A percentile compares a stretch with the other conserved stretches of the same genome.
phyloP scores from a whole-genome alignment of 139 green algal species.

The Gonium pectorale region DNA sequence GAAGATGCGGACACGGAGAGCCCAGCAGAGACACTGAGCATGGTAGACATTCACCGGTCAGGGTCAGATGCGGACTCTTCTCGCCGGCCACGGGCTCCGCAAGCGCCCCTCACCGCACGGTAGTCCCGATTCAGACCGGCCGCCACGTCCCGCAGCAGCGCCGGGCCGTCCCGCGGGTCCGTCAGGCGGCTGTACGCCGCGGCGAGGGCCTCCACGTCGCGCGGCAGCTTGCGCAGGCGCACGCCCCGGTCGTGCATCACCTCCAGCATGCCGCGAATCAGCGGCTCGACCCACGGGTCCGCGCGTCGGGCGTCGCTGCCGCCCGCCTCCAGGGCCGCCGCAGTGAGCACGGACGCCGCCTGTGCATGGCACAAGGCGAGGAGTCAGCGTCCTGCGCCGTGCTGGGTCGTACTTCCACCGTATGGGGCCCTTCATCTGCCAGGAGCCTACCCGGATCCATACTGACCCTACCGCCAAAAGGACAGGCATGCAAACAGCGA shows the following conservation, averaged over 20 bases:
- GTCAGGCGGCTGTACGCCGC: slow-evolving; percentile 28
- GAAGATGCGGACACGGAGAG: too few species aligned
- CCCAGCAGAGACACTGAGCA: too few species aligned
- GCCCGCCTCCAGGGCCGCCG: background rate
- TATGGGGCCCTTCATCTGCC: too few species aligned
- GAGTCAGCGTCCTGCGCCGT: too few species aligned
- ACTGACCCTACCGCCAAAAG: too few species aligned
- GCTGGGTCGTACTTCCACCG: too few species aligned
- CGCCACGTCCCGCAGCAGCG: slow-evolving; percentile 36
- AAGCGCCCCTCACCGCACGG: background rate
- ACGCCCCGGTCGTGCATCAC: slow-evolving; percentile 37
- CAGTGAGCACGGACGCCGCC: background rate
- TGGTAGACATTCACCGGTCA: too few species aligned
- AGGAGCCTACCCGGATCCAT: too few species aligned
- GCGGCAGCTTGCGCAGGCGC: slow-evolving; percentile 7
- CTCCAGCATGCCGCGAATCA: slow-evolving; percentile 39
- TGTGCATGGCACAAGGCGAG: too few species aligned
- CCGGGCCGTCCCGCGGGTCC: background rate
- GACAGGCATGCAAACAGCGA: too few species aligned
- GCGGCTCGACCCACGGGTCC: slow-evolving; percentile 15
- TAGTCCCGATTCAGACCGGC: slow-evolving; percentile 27
- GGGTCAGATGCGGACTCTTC: too few species aligned
- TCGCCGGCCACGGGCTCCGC: too few species aligned
- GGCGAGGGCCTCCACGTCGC: slow-evolving; percentile 25
- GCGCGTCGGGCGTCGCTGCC: background rate